These are phyloP conservation scores for Stachybotrys chlorohalonatus DNA, from an alignment of 2,329 filamentous ascomycete species.

Conservation along the genomic window DNA sequence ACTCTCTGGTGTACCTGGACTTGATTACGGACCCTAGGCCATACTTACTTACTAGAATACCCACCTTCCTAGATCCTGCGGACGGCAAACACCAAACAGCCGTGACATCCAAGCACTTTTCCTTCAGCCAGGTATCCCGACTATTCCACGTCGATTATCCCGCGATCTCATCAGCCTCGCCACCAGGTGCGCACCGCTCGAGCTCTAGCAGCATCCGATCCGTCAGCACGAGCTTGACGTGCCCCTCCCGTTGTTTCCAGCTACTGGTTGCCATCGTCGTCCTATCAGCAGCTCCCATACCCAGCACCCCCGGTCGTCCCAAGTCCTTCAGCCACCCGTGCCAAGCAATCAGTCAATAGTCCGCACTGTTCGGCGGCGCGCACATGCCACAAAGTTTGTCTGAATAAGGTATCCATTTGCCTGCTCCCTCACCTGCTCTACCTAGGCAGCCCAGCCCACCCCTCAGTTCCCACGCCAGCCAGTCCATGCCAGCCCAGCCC, in stretches of 20 bases:
- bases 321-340: background rate
- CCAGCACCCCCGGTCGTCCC: background rate
- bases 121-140: no score
- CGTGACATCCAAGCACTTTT: background rate
- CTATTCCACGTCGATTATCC: no score
- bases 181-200: no score
- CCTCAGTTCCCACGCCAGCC: background rate
- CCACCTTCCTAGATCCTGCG: background rate
- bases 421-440: background rate
- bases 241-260: background rate
- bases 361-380: background rate
- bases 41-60: background rate
- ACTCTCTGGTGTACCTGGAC: no score
- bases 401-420: background rate
- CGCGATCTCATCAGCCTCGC: no score
- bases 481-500: background rate
- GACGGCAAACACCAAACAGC: background rate
- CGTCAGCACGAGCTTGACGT: background rate
- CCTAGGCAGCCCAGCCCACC: background rate
- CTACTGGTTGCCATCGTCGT: background rate
- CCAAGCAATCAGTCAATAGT: background rate
- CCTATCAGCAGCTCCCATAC: background rate
- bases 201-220: no score
- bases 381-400: background rate
- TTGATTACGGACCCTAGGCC: background rate